Evolutionary conservation across 2,329 filamentous ascomycete species (phyloP).

Genomic region (Pseudogymnoascus sp.): DNA sequence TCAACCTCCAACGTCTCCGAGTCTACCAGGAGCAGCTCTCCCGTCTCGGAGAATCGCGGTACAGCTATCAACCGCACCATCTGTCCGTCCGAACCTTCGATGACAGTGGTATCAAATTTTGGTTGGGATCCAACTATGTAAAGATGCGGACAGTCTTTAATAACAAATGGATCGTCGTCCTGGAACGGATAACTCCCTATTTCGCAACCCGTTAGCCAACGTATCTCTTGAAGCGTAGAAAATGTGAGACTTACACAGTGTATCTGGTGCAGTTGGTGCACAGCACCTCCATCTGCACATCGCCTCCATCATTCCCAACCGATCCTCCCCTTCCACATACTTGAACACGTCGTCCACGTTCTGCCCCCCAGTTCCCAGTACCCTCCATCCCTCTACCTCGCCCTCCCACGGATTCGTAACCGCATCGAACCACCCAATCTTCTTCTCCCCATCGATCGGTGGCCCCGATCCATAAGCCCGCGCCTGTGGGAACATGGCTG

Average conservation of each 20-base stretch:
- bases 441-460: conserved; percentile 29
- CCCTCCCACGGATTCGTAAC: conserved; percentile 93
- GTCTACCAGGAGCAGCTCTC: conserved; percentile 77
- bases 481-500: conserved; percentile 78
- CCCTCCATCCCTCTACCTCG: conserved; percentile 81
- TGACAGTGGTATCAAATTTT: conserved; percentile 63
- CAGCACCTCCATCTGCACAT: conserved; percentile 88
- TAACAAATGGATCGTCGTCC: conserved; percentile 83
- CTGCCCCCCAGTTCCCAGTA: conserved; percentile 84
- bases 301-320: conserved; percentile 85
- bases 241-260: conserved; percentile 63
- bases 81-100: conserved; percentile 62
- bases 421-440: conserved; percentile 70
- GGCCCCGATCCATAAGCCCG: conserved; percentile 55
- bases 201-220: neutral
- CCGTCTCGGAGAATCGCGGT: conserved; percentile 72
- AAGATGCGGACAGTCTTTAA: conserved; percentile 79
- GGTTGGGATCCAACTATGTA: conserved; percentile 87
- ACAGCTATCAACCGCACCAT: conserved; percentile 72
- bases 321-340: conserved; percentile 72
- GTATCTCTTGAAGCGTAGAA: neutral
- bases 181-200: conserved; percentile 94
- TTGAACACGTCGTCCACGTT: conserved; percentile 91
- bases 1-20: conserved; percentile 77
- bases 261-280: conserved; percentile 93